Evolutionary conservation across 495 filamentous ascomycete species (phyloP), one percentile per base, ranked within the genome.

Genomic region (Neurospora sp.): DNA sequence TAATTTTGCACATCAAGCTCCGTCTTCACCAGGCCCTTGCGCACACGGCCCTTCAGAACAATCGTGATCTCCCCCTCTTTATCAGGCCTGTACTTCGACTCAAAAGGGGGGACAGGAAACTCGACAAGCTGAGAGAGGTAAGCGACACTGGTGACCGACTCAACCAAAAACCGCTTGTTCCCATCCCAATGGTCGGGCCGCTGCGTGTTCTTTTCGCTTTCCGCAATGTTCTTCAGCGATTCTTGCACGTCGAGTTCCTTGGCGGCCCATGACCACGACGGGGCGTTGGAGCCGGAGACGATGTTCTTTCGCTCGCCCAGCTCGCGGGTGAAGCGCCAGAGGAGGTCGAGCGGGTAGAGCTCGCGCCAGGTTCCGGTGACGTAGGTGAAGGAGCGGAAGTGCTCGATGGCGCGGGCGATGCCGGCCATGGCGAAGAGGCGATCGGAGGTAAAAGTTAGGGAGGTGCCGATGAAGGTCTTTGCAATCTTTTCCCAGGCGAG

Each of bases 371-470:
- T 44, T 2, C 77, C 77, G 23, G 77, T 77, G 9, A 74, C 71
- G 42, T 79, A 79, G 0, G 71, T 72, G n/a, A 76, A 72, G 66
- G 54, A 69, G 27, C 41, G 70, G n/a, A 41, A 20, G 16, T 70
- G 70, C 42, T 71, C 41, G 42, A 77, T 76, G 40, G 72, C 70
- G 23, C 70, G 69, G 1, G 77, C 77, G 14, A 79, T 72, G 27
- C 76, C 77, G 40, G 77, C 75, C 9, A 79, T 70, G 12, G 77
- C 77, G 31, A 77, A 75, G 14, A 77, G 72, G 12, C 73, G 71
- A 54, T 79, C 77, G 20, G 42, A 74, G 31, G 73, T 74, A 20
- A 74, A 73, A 1, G 76, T 76, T 11, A 79, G 69, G 18, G 54
- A 42, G 18, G 40, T 62, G 27, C 54, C 14, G 12, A 62, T 62